Base-by-base conservation (phyloP, 805 yeast species). In the Ascoidea tarda region DNA sequence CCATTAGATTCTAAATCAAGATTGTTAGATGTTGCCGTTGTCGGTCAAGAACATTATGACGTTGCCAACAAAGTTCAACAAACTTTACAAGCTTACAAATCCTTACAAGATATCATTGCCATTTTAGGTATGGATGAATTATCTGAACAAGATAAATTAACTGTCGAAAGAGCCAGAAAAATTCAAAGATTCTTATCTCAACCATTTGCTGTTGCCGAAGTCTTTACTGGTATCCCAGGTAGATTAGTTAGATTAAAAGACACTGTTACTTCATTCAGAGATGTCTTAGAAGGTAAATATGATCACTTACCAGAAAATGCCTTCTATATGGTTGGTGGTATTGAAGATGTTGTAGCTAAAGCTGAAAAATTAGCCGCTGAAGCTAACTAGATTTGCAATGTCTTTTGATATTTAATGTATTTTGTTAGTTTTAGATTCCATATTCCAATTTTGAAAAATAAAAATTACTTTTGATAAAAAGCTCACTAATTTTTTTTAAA, bases 111-210 rank as follows among this genome's bases (percentile, higher is more conserved):
- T 84, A 93, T 93, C 76, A 93, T 93, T 84, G 99, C 99, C 75
- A 93, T 93, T 82, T 86, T 93, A 75, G 99, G 99, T 90, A 93
- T 93, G 99, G 99, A 93, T 77, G 99, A 93, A 82, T 84, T 93
- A 79, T 89, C 97, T 63, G 99, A 93, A 81, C 77, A 83, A 66
- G 99, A 93, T 78, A 93, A 93, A 80, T 84, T 93, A 72, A 91
- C 98, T 62, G 99, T 93, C 74, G 99, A 93, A 83, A 91, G 99
- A 82, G 99, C 99, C 67, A 88, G 99, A 82, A 93, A 93, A 86
- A 89, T 93, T 70, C 98, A 93, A 81, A 87, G 98, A 81, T 93
- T 93, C 96, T 81, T 93, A 74, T 93, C 99, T 68, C 99, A 93
- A 81, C 99, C 99, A 66, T 93, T 93, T 76, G 93, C 98, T 58